Conservation (phyloP, 1,139 yeast species). For the Suhomyces anneliseae region DNA sequence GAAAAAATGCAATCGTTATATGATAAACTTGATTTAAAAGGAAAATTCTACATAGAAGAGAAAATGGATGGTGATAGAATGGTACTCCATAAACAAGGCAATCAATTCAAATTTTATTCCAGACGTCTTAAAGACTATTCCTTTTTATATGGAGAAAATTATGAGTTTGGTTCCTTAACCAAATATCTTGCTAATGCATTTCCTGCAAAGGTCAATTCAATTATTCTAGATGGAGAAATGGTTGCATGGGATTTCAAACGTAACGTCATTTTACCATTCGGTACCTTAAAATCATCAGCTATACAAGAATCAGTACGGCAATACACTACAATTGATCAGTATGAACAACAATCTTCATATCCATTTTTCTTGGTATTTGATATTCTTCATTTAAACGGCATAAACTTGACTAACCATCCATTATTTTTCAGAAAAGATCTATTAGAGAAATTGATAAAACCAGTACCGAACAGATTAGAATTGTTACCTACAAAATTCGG, state of each 20-base stretch:
- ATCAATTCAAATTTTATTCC: slow-evolving; percentile 58
- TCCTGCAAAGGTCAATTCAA: slow-evolving; percentile 39
- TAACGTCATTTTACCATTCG: slow-evolving; percentile 70
- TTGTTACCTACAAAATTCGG: slow-evolving; percentile 50
- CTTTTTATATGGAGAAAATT: slow-evolving; percentile 65
- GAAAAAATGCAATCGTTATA: slow-evolving; percentile 19
- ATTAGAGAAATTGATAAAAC: slow-evolving; percentile 47
- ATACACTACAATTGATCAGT: slow-evolving; percentile 40
- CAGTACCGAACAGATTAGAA: slow-evolving; percentile 56
- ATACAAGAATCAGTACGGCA: slow-evolving; percentile 49
- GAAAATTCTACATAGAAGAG: slow-evolving; percentile 75
- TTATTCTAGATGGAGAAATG: slow-evolving; percentile 91
- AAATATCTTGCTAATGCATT: slow-evolving; percentile 50
- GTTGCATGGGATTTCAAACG: slow-evolving; percentile 75
- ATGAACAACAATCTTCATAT: slow-evolving; percentile 40
- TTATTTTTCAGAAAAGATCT: slow-evolving; percentile 57
- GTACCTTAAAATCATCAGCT: slow-evolving; percentile 73
- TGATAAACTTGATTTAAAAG: slow-evolving; percentile 15
- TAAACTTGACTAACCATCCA: slow-evolving; percentile 54
- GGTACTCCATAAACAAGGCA: slow-evolving; percentile 60
- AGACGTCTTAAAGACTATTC: slow-evolving; percentile 76
- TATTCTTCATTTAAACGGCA: slow-evolving; percentile 65
- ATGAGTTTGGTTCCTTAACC: slow-evolving; percentile 61
- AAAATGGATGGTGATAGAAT: slow-evolving; percentile 93
- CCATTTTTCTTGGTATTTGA: slow-evolving; percentile 77